Evolutionary conservation across 1,139 yeast species (phyloP).

Genomic region (Kodamaea ohmeri): DNA sequence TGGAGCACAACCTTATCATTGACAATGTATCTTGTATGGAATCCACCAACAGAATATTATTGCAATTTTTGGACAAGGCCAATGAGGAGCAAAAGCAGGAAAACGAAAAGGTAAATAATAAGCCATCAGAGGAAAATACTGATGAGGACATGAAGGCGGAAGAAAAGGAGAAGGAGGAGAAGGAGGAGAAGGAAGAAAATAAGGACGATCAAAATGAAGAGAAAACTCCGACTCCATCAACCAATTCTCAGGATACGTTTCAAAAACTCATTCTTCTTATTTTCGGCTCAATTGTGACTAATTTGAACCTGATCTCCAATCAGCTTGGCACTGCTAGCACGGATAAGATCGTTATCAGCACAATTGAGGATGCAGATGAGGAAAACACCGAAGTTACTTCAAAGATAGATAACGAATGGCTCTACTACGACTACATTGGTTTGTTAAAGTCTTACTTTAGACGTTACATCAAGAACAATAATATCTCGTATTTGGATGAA

Average conservation of each 20-base stretch:
- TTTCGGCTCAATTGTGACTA: slow-evolving; percentile 34
- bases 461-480: slow-evolving; percentile 23
- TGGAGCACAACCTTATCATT: slow-evolving; percentile 34
- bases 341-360: slow-evolving; percentile 25
- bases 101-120: slow-evolving; percentile 7
- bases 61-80: slow-evolving; percentile 15
- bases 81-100: slow-evolving; percentile 9
- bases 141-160: slow-evolving; percentile 3
- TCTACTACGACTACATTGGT: slow-evolving; percentile 44
- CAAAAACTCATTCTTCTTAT: slow-evolving; percentile 31
- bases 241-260: slow-evolving; percentile 14
- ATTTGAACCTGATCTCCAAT: slow-evolving; percentile 32
- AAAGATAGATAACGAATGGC: slow-evolving; percentile 40
- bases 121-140: slow-evolving; percentile 11
- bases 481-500: slow-evolving; percentile 22
- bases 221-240: slow-evolving; percentile 1
- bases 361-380: slow-evolving; percentile 25
- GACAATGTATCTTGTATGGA: slow-evolving; percentile 49
- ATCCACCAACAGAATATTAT: slow-evolving; percentile 38
- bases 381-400: slow-evolving; percentile 23
- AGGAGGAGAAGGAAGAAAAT: slow-evolving; percentile 5
- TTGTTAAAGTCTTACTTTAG: slow-evolving; percentile 42
- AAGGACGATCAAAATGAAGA: slow-evolving; percentile 4
- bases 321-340: slow-evolving; percentile 25
- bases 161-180: slow-evolving; percentile 3